Conservation (phyloP, 495 filamentous ascomycete genomes). For the Aspergillus diversus region DNA sequence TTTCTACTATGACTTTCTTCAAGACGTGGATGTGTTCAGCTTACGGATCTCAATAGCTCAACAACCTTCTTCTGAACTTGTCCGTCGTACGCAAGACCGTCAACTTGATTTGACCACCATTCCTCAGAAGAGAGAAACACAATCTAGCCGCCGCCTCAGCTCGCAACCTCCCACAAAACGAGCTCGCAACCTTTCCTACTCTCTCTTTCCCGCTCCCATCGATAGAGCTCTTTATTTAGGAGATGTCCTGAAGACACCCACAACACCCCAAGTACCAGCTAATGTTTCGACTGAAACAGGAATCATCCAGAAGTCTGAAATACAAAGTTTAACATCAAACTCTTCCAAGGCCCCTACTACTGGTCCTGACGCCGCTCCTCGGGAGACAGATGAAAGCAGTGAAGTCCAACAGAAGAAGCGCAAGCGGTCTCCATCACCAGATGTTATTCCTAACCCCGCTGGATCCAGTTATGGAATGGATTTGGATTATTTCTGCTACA, state of each 20-base stretch:
- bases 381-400: not conserved
- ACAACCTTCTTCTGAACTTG: conserved; percentile 26
- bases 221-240: conserved; percentile 28
- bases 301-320: not conserved
- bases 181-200: conserved; percentile 26
- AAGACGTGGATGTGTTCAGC: not conserved
- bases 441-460: conserved; percentile 49
- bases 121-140: conserved; percentile 6
- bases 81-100: conserved; percentile 16
- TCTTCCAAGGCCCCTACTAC: not conserved
- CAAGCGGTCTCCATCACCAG: conserved; percentile 45
- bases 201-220: conserved; percentile 29
- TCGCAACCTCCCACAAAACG: conserved; percentile 23
- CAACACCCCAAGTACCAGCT: not conserved
- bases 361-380: conserved; percentile 12
- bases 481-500: conserved; percentile 45
- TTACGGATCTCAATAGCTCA: conserved; percentile 16
- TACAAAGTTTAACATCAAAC: conserved; percentile 6
- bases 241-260: conserved; percentile 23
- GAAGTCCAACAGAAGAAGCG: conserved; percentile 38
- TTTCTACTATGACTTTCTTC: not conserved
- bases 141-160: conserved; percentile 21
- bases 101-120: not conserved
- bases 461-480: conserved; percentile 51
- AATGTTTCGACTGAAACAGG: conserved; percentile 1